Base-by-base conservation (phyloP, 257 asterid species). In the Rhazya stricta region DNA sequence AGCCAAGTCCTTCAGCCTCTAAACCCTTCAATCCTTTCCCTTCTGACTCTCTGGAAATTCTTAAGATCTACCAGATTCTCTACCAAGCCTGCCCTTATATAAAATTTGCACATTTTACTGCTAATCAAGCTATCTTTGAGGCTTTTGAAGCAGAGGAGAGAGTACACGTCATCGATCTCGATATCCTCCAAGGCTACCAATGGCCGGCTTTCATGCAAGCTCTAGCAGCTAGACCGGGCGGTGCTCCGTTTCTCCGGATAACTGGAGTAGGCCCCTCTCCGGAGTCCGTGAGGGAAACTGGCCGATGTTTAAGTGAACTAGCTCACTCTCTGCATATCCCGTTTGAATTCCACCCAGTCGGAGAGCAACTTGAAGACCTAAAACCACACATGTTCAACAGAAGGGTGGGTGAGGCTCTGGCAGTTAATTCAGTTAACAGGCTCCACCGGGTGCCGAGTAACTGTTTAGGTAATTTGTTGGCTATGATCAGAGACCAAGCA, bases 171-270 rank as follows among this genome's bases (percentile, higher is more conserved):
- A 90, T 90, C 21, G 97, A 92, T 77, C 94, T 92, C 10, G 97
- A 90, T 71, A 90, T 92, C 79, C 91, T 90, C 74, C 97, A 92
- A 39, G 97, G 97, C 34, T 90, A 90, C 75, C 97, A 92, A 69
- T 92, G 97, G 97, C 97, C 97, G 25, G 96, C 96, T 63, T 92
- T 92, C 84, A 88, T 92, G 91, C 97, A 92, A 77, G 97, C 97
- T 42, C 81, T 92, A 2, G 97, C 96, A 0, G 92, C 95, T 63
- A 81, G 97, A 63, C 97, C 93, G 0, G 95, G 93, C 0, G 96
- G 97, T 1, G 91, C 97, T 9, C 97, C 97, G 0, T 90, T 87
- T 71, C 88, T 92, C 23, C 78, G 95, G 9, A 90, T 92, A 68
- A 92, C 97, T 1, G 97, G 97, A 25, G 93, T 92, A 1, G 96